Conservation (phyloP, 495 filamentous ascomycete species). For the Astrothelium macrocarpum region DNA sequence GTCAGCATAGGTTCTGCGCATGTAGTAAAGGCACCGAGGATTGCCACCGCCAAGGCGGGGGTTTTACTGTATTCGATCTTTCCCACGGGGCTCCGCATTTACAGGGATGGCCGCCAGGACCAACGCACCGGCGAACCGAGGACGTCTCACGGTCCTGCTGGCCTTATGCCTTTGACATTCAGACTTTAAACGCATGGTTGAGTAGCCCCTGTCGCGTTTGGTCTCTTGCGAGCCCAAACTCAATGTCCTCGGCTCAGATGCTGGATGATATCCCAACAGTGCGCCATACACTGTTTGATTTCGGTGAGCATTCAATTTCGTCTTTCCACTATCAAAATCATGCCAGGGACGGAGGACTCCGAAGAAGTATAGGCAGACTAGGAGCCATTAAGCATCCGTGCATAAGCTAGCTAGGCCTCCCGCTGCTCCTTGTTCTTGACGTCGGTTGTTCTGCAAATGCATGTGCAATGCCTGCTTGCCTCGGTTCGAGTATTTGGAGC, state of each 20-base stretch:
- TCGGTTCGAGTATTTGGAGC: neutral
- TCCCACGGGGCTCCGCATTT: neutral
- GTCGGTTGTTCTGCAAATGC: neutral
- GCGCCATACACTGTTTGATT: too few species aligned
- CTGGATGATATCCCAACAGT: neutral
- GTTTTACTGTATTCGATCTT: neutral
- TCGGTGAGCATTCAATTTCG: neutral
- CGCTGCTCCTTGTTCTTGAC: neutral
- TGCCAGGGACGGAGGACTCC: neutral
- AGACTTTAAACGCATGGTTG: neutral
- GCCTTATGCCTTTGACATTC: neutral
- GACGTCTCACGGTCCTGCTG: neutral
- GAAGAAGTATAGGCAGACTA: too few species aligned
- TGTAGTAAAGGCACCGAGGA: too few species aligned
- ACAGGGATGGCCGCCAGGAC: neutral
- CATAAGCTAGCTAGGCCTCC: neutral
- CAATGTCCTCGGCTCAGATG: neutral
- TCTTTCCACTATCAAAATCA: neutral
- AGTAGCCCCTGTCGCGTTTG: neutral
- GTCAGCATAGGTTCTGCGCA: too few species aligned
- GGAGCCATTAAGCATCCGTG: too few species aligned
- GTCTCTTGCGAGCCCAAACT: neutral
- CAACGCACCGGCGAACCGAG: neutral
- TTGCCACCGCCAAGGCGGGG: neutral
- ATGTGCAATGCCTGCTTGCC: constrained; percentile 4